These are phyloP conservation scores for Xylariales sp. DNA, from an alignment of 2,329 filamentous ascomycete genomes.

Conservation along the genomic window DNA sequence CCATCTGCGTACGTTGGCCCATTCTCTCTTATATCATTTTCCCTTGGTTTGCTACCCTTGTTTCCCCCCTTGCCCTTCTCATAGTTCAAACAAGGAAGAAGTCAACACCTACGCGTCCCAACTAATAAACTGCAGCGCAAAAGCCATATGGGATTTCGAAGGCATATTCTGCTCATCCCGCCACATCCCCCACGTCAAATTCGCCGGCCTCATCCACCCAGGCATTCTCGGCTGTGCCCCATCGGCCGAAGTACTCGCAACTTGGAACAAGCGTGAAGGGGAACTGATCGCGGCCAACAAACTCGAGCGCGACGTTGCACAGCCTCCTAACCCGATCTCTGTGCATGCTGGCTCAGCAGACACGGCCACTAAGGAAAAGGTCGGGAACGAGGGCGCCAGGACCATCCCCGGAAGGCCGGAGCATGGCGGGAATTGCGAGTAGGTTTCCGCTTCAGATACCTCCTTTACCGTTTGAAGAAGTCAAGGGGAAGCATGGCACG, in stretches of 20 bases:
- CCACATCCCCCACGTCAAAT: slow-evolving; percentile 82
- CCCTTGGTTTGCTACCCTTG: too few relatives aligned
- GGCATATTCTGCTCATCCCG: slow-evolving; percentile 78
- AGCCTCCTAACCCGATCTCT: slow-evolving; percentile 68
- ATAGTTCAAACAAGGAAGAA: too few relatives aligned
- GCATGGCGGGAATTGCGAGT: slow-evolving; percentile 83
- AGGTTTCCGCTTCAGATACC: slow-evolving; percentile 9
- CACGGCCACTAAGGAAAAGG: slow-evolving; percentile 55
- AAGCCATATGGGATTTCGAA: slow-evolving; percentile 74
- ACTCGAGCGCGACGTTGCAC: slow-evolving; percentile 67
- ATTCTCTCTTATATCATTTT: neutral
- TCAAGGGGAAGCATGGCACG: neutral
- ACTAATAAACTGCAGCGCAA: slow-evolving; percentile 36
- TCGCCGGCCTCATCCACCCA: slow-evolving; percentile 84
- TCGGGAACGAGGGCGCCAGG: slow-evolving; percentile 73
- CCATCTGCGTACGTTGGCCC: slow-evolving; percentile 60
- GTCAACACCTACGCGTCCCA: too few relatives aligned
- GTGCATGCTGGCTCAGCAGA: slow-evolving; percentile 66
- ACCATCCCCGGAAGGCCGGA: slow-evolving; percentile 83
- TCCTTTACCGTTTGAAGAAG: slow-evolving; percentile 12
- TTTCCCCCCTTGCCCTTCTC: too few relatives aligned
- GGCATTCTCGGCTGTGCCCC: slow-evolving; percentile 89
- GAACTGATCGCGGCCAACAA: slow-evolving; percentile 69
- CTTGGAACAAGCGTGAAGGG: slow-evolving; percentile 80
- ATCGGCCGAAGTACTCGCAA: slow-evolving; percentile 67